Evolutionary conservation across 2,329 filamentous ascomycete species (phyloP).

Genomic region (Grosmannia serpens): DNA sequence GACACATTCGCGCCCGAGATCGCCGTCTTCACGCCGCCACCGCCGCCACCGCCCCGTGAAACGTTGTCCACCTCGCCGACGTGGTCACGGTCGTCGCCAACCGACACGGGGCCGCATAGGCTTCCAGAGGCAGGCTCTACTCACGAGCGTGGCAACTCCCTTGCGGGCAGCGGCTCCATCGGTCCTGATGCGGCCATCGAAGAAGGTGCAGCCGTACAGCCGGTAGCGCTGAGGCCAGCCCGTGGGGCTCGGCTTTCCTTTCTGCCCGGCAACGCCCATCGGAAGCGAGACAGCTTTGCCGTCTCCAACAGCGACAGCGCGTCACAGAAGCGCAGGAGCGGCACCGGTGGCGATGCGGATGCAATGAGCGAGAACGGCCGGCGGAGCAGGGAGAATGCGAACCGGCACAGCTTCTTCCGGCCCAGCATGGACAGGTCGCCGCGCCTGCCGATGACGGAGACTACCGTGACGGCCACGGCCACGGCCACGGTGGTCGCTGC

Average conservation of each 20-base stretch:
- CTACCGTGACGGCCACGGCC: neutral
- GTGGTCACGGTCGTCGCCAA: slow-evolving; percentile 37
- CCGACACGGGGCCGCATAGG: slow-evolving; percentile 17
- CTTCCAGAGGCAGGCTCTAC: slow-evolving; percentile 21
- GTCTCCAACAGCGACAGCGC: slow-evolving; percentile 4
- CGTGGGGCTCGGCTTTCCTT: slow-evolving; percentile 46
- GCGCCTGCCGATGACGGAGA: neutral
- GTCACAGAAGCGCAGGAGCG: slow-evolving; percentile 6
- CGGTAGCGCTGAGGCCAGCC: slow-evolving; percentile 36
- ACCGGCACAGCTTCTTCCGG: slow-evolving; percentile 35
- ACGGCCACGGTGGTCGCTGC: neutral
- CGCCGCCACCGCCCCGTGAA: slow-evolving; percentile 28
- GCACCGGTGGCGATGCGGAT: slow-evolving; percentile 17
- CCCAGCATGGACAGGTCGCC: slow-evolving; percentile 2
- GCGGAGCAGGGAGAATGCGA: slow-evolving; percentile 21
- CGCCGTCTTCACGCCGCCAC: slow-evolving; percentile 45
- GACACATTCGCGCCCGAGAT: slow-evolving; percentile 55
- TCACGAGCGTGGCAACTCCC: slow-evolving; percentile 18
- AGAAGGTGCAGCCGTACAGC: slow-evolving; percentile 38
- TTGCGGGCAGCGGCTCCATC: neutral
- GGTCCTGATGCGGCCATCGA: slow-evolving; percentile 18
- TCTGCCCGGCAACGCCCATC: slow-evolving; percentile 29
- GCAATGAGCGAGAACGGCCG: slow-evolving; percentile 16
- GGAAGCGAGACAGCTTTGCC: slow-evolving; percentile 10
- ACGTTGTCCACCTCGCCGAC: slow-evolving; percentile 30